A percentile compares a stretch with the other conserved stretches of the same genome.
Evolutionary conservation across 176 grass and related monocot species (phyloP).

Genomic region (Areca catechu): DNA sequence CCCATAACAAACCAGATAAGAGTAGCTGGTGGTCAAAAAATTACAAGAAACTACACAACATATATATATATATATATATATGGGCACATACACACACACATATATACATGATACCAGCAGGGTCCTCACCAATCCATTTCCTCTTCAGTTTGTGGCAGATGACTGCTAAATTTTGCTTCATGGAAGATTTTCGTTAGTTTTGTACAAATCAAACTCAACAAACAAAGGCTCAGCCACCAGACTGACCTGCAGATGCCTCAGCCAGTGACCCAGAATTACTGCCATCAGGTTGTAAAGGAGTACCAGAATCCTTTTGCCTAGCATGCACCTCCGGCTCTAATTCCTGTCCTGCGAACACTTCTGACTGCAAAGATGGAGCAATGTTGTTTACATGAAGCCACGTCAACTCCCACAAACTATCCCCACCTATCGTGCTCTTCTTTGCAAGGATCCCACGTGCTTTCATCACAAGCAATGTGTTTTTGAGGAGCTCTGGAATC

Average conservation of each 20-base stretch:
- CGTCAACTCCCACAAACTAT: conserved; percentile 75
- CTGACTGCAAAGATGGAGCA: conserved; percentile 40
- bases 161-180: no score
- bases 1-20: no score
- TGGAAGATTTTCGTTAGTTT: no score
- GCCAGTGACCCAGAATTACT: neutral
- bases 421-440: conserved; percentile 24
- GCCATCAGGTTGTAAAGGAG: conserved; percentile 7
- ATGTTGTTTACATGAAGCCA: conserved; percentile 75
- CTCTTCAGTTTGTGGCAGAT: no score
- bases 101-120: no score
- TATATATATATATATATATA: no score
- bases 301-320: neutral
- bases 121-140: no score
- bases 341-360: conserved; percentile 56
- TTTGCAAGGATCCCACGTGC: conserved; percentile 53
- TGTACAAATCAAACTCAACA: no score
- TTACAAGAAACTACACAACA: no score
- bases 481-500: conserved; percentile 88
- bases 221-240: neutral
- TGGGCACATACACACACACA: no score
- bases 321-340: neutral
- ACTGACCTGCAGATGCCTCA: neutral
- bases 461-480: conserved; percentile 88
- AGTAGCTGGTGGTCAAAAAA: no score